Evolutionary conservation across 1,284 basidiomycete species (phyloP).

Genomic region (Sutorius eximius): DNA sequence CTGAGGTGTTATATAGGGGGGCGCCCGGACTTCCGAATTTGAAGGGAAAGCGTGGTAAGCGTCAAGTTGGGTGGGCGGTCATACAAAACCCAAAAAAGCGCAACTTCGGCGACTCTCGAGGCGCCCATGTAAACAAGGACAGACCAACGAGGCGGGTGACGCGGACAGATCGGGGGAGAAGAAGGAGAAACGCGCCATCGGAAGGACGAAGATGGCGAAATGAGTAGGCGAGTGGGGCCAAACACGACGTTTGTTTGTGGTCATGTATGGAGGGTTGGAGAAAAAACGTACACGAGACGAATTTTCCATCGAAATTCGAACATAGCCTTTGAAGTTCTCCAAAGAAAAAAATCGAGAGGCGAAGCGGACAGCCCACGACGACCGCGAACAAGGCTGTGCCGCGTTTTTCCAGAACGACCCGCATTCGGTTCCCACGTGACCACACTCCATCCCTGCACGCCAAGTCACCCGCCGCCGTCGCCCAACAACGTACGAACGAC

Average conservation of each 20-base stretch:
- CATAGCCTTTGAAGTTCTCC: slow-evolving; percentile 7
- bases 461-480: background rate
- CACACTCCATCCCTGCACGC: background rate
- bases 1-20: slow-evolving; percentile 23
- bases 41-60: slow-evolving; percentile 12
- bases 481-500: background rate
- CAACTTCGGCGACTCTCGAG: background rate
- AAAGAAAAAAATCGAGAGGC: background rate
- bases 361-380: background rate
- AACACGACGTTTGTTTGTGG: background rate
- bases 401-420: slow-evolving; percentile 16
- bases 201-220: slow-evolving; percentile 4
- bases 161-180: slow-evolving; percentile 1
- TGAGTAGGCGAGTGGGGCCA: background rate
- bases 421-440: slow-evolving; percentile 12
- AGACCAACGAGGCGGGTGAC: slow-evolving; percentile 4
- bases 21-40: slow-evolving; percentile 10
- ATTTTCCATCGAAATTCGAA: slow-evolving; percentile 12
- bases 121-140: slow-evolving; percentile 18
- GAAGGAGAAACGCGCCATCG: background rate
- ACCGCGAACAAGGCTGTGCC: slow-evolving; percentile 8
- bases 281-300: background rate
- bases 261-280: background rate
- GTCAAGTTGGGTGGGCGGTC: slow-evolving; percentile 8
- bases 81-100: slow-evolving; percentile 2